Evolutionary conservation across 257 asterid genomes (phyloP), one percentile per base, ranked within the genome.

Genomic region (Paraleonurus japonicus): DNA sequence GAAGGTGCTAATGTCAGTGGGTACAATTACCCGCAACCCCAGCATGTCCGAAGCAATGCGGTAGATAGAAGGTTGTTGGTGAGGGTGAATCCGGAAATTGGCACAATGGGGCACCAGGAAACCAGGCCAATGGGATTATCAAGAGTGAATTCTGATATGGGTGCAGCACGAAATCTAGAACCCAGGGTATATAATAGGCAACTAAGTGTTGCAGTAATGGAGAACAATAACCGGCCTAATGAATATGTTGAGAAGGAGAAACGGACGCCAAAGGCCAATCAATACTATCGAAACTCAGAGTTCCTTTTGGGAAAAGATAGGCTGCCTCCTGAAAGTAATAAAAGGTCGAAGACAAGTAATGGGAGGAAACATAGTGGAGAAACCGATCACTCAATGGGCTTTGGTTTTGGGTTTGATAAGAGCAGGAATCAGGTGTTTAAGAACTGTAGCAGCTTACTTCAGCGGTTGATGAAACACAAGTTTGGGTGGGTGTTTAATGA

Each of bases 261-360:
- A 78, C 85, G 96, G 62, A 93, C 94, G 24, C 98, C 98, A 10
- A 93, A 89, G 87, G 98, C 97, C 15, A 90, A 93, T 80, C 92
- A 90, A 80, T 87, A 70, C 51, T 90, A 93, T 75, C 71, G 90
- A 72, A 89, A 90, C 73, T 86, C 98, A 0, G 98, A 93, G 76
- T 93, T 93, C 67, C 96, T 93, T 70, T 74, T 90, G 75, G 97
- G 95, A 16, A 93, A 93, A 78, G 98, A 90, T 76, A 80, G 97
- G 72, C 70, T 93, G 60, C 97, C 97, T 12, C 74, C 98, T 10
- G 97, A 93, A 79, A 88, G 84, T 75, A 81, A 79, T 55, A 93
- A 90, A 81, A 79, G 90, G 80, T 41, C 76, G 75, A 93, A 90
- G 87, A 67, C 86, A 15, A 89, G 74, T 76, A 85, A 81, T 55